A percentile compares a stretch with the other conserved stretches of the same genome.
Conservation (phyloP, 1,139 yeast species). For the Pichia sp. region DNA sequence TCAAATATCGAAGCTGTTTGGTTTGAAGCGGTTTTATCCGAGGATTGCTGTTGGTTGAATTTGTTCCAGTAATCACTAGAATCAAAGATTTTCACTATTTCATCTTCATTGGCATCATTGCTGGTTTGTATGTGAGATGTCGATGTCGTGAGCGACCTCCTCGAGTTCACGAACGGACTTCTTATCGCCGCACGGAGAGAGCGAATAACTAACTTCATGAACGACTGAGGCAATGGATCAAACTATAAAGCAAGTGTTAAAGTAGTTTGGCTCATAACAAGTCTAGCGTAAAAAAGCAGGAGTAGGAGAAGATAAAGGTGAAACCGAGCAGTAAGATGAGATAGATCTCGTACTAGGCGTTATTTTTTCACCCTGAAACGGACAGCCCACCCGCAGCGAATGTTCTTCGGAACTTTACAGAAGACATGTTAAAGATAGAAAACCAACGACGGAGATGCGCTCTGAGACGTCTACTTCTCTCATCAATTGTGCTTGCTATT, state of each 20-base stretch:
- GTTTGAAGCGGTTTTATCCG: background rate
- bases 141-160: background rate
- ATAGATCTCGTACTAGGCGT: background rate
- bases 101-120: constrained; percentile 13
- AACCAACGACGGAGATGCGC: background rate
- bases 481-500: background rate
- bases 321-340: background rate
- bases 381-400: background rate
- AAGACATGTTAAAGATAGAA: background rate
- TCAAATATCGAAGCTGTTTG: background rate
- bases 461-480: background rate
- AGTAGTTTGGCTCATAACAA: no score
- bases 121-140: background rate
- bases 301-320: background rate
- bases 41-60: constrained; percentile 21
- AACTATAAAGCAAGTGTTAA: no score
- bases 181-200: background rate
- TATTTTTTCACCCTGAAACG: background rate
- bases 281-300: no score
- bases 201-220: background rate
- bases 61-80: constrained; percentile 39
- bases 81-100: constrained; percentile 42
- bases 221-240: no score
- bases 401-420: background rate
- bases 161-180: background rate